Percentiles rank a stretch among this genome's conserved stretches.
Evolutionary conservation across 768 basidiomycete species (phyloP).

Genomic region (Lactifluus rugatus): DNA sequence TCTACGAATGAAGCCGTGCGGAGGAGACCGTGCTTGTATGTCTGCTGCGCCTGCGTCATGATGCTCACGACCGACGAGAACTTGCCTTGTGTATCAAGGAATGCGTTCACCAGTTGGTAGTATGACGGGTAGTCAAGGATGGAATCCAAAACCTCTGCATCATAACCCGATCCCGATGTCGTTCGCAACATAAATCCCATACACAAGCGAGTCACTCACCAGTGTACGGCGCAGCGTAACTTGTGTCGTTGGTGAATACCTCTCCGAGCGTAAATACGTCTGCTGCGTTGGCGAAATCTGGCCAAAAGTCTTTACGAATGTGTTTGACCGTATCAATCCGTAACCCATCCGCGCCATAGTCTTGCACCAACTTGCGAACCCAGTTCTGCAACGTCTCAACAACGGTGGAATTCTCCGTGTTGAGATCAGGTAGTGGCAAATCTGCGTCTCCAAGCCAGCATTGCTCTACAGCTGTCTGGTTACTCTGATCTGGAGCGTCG

Average conservation of each 20-base stretch:
- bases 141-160: conserved; percentile 32
- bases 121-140: conserved; percentile 44
- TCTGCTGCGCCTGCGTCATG: conserved; percentile 27
- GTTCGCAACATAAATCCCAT: background rate
- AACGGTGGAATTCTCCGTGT: conserved; percentile 44
- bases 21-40: conserved; percentile 34
- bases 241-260: conserved; percentile 35
- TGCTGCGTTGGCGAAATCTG: conserved; percentile 36
- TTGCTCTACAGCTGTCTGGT: conserved; percentile 41
- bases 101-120: conserved; percentile 35
- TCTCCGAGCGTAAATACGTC: conserved; percentile 50
- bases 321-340: conserved; percentile 55
- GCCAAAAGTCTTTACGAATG: conserved; percentile 46
- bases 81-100: conserved; percentile 28
- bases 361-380: conserved; percentile 37
- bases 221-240: conserved; percentile 34
- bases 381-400: conserved; percentile 36
- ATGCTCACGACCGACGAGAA: conserved; percentile 26
- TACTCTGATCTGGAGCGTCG: conserved; percentile 25
- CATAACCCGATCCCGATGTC: background rate
- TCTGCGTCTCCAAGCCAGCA: conserved; percentile 51
- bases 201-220: conserved; percentile 24
- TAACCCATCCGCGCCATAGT: conserved; percentile 44
- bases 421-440: conserved; percentile 47
- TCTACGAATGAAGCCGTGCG: conserved; percentile 41